Percentiles rank a stretch among this genome's conserved stretches.
Evolutionary conservation across 352 stramenopile genomes (phyloP).

Genomic region (Elongisporangium undulatum): DNA sequence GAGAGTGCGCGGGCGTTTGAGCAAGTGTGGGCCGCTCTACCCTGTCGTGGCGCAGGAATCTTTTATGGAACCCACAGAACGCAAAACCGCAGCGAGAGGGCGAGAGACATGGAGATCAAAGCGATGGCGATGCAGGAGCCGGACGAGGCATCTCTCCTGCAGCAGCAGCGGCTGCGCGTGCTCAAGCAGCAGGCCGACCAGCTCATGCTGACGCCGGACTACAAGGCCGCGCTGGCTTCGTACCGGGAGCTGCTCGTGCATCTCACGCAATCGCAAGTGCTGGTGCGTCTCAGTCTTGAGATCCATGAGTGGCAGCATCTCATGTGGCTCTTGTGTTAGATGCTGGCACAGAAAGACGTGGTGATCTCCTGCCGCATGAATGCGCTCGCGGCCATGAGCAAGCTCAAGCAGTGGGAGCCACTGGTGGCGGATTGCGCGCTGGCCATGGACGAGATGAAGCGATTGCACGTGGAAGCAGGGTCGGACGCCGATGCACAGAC

Average conservation of each 20-base stretch:
- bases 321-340: constrained; percentile 15
- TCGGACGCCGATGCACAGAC: constrained; percentile 23
- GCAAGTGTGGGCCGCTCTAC: too few relatives aligned
- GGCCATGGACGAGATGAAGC: constrained; percentile 41
- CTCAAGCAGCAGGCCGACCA: constrained; percentile 69
- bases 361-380: constrained; percentile 76
- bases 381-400: constrained; percentile 46
- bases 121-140: not conserved
- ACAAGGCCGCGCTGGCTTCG: constrained; percentile 47
- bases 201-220: constrained; percentile 43
- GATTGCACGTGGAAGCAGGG: constrained; percentile 29
- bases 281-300: constrained; percentile 14
- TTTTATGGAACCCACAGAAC: not conserved
- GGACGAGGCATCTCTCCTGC: not conserved
- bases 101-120: not conserved
- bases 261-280: constrained; percentile 62
- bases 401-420: constrained; percentile 46
- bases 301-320: not conserved
- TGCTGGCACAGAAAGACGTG: constrained; percentile 41
- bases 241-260: constrained; percentile 74
- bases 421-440: constrained; percentile 39
- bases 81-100: not conserved
- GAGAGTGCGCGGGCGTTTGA: not conserved
- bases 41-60: constrained; percentile 1
- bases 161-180: constrained; percentile 32